Evolutionary conservation across 2,329 filamentous ascomycete species (phyloP).

Genomic region (Claviceps cyperi): DNA sequence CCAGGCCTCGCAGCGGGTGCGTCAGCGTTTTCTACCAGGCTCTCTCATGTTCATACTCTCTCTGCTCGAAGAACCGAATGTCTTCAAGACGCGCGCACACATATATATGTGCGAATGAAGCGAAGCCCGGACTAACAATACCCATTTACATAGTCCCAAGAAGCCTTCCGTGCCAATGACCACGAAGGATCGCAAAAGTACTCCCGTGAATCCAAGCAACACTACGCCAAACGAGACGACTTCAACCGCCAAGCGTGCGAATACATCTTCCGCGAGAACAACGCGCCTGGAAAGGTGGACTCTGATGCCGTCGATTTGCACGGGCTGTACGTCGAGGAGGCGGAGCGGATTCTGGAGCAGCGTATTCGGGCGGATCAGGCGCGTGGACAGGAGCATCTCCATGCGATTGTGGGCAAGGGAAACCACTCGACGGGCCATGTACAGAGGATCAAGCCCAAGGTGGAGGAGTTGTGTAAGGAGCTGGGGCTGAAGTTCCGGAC

Average conservation of each 20-base stretch:
- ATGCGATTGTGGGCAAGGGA: slow-evolving; percentile 92
- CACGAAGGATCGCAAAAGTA: slow-evolving; percentile 71
- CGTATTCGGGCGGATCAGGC: slow-evolving; percentile 65
- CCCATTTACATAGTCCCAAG: slow-evolving; percentile 39
- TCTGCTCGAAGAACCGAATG: no score
- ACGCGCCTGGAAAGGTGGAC: slow-evolving; percentile 58
- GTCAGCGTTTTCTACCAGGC: slow-evolving; percentile 5
- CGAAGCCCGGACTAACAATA: neutral
- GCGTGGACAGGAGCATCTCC: slow-evolving; percentile 65
- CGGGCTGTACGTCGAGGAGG: slow-evolving; percentile 88
- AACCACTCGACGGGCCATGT: slow-evolving; percentile 73
- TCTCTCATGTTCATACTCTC: neutral
- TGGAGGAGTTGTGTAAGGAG: slow-evolving; percentile 75
- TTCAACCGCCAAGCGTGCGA: slow-evolving; percentile 88
- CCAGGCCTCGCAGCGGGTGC: slow-evolving; percentile 59
- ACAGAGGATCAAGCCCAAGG: slow-evolving; percentile 90
- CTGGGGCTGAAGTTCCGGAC: slow-evolving; percentile 70
- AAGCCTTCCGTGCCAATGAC: slow-evolving; percentile 74
- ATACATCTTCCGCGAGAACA: slow-evolving; percentile 93
- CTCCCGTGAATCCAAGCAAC: slow-evolving; percentile 70
- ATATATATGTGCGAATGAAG: neutral
- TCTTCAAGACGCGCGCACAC: no score
- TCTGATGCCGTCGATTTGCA: slow-evolving; percentile 86
- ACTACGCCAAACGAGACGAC: slow-evolving; percentile 70
- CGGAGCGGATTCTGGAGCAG: slow-evolving; percentile 76